These are phyloP conservation scores for Linderniella brevidens DNA, from an alignment of 257 asterid species.

Conservation along the genomic window DNA sequence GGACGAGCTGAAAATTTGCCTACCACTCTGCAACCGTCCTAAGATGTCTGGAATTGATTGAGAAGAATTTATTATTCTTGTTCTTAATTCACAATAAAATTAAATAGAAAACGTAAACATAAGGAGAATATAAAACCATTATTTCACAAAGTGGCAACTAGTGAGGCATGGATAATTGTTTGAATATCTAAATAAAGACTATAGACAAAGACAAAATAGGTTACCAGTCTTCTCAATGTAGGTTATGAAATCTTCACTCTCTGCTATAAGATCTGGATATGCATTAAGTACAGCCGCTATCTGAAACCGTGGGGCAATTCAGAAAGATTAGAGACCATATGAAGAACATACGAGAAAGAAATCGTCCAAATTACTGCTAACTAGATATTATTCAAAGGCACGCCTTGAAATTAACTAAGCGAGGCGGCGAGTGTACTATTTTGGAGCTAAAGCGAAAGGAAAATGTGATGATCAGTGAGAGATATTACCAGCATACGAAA, in stretches of 20 bases:
- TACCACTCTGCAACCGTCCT: constrained; percentile 29
- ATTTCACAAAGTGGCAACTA: background rate
- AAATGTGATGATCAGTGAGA: background rate
- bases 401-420: too few relatives aligned
- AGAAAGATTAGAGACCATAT: constrained; percentile 8
- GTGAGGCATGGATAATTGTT: background rate
- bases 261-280: constrained; percentile 29
- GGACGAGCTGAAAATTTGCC: constrained; percentile 14
- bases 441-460: background rate
- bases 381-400: too few relatives aligned
- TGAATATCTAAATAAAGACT: too few relatives aligned
- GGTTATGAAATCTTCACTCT: constrained; percentile 18
- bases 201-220: background rate
- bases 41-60: constrained; percentile 10
- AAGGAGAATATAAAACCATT: background rate
- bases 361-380: constrained; percentile 1
- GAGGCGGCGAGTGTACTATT: too few relatives aligned
- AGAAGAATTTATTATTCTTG: too few relatives aligned
- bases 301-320: constrained; percentile 12
- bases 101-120: too few relatives aligned
- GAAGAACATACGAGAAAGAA: background rate
- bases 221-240: constrained; percentile 30
- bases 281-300: constrained; percentile 18
- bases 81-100: too few relatives aligned
- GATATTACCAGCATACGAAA: constrained; percentile 17